Evolutionary conservation across 208 protist genomes (phyloP).

Genomic region (Leishmania braziliensis): DNA sequence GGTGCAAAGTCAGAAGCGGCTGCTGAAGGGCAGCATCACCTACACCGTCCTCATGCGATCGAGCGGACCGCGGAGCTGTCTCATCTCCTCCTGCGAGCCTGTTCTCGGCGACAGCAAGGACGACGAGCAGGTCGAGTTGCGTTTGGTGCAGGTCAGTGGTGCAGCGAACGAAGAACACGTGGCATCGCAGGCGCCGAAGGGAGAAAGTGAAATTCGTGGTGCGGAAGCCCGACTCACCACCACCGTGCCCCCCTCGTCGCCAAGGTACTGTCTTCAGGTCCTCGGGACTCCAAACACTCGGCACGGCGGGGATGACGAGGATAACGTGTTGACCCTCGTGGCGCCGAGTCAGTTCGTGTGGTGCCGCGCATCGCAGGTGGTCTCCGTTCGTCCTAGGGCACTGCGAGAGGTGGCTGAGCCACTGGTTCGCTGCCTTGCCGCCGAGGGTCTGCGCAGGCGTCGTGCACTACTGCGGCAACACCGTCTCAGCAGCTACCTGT

Average conservation of each 20-base stretch:
- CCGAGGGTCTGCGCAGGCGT: slow-evolving; percentile 10
- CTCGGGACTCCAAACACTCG: slow-evolving; percentile 4
- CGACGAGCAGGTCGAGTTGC: slow-evolving; percentile 20
- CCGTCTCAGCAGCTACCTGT: background rate
- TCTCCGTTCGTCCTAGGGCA: slow-evolving; percentile 9
- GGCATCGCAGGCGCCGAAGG: background rate
- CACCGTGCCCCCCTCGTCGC: background rate
- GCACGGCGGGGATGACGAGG: background rate
- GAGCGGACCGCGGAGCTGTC: slow-evolving; percentile 57
- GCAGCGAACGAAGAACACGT: background rate
- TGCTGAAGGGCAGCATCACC: slow-evolving; percentile 82
- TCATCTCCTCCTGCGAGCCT: slow-evolving; percentile 54
- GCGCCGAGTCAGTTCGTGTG: slow-evolving; percentile 25
- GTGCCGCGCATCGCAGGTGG: slow-evolving; percentile 15
- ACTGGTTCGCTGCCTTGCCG: slow-evolving; percentile 15
- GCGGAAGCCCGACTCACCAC: background rate
- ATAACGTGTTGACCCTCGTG: slow-evolving; percentile 22
- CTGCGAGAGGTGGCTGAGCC: slow-evolving; percentile 16
- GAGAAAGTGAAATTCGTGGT: background rate
- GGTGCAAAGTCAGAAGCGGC: slow-evolving; percentile 77
- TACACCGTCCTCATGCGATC: slow-evolving; percentile 70
- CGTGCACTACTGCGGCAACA: slow-evolving; percentile 23
- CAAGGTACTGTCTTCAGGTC: slow-evolving; percentile 2
- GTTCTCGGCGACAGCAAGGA: slow-evolving; percentile 3
- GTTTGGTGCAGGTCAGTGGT: slow-evolving; percentile 21